Evolutionary conservation across 1,284 basidiomycete species (phyloP), one percentile per base, ranked within the genome.

Genomic region (Bjerkandera adusta): DNA sequence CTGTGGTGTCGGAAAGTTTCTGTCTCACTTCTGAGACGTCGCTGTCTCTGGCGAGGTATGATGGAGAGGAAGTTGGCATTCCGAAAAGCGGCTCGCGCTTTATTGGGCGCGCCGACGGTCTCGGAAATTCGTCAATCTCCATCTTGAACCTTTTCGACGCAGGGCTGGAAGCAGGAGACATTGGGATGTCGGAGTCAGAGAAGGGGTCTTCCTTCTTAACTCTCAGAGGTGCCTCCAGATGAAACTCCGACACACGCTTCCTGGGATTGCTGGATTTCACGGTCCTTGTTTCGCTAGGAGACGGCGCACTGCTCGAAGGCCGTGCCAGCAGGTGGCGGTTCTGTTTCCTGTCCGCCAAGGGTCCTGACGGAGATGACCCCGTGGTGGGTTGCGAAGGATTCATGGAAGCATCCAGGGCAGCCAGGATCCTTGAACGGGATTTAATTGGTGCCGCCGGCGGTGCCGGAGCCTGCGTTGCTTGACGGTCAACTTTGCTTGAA

Each of bases 171-270:
- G 32, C 20, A 34, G 41, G 20, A 22, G 20, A 3, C 29, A 16
- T 33, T 13, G 41, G 13, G 8, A 24, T 4, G 5, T n/a, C 13
- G 5, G 13, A 13, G 6, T 32, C 15, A 16, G n/a, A n/a, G n/a
- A 33, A 24, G 21, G 36, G 36, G 15, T 39, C 44, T 16, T 33
- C 41, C 32, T 34, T 43, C 41, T 43, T 43, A 24, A 34, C 18
- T n/a, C 5, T 7, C 12, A 21, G 29, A 22, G 26, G 12, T 10
- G 30, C 27, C 8, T 30, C 27, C n/a, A n/a, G 8, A n/a, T n/a
- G 41, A 7, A 52, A 45, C 36, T 65, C 61, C 3, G 63, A 65
- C 26, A 47, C 46, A 37, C 69, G 68, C 56, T 73, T 73, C 18
- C 52, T 60, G 20, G 68, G 63, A 29, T 69, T 48, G 20, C 52